Base-by-base conservation (phyloP, 768 basidiomycete genomes). In the Gelatoporia subvermispora region DNA sequence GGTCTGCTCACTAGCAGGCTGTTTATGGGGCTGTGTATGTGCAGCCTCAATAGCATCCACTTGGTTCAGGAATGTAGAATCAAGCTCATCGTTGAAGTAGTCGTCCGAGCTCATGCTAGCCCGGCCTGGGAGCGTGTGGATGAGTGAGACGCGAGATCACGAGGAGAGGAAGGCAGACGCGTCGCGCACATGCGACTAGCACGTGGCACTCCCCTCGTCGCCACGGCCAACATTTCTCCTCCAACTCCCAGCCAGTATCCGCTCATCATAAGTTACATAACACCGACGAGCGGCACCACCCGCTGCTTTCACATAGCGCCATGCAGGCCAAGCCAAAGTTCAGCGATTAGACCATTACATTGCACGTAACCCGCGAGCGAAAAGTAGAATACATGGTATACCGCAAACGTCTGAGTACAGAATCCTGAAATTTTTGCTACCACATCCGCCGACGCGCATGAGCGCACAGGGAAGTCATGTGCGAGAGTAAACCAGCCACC, bases 21-120 rank as follows among this genome's bases (percentile, higher is more conserved):
- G 28, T 31, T 56, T 46, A 16, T 60, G 35, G 34, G 64, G 55
- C 55, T 55, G 38, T 41, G 52, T 49, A 59, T 79, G 73, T 15
- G 78, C 74, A 9, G 84, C 81, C 67, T 91, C 87, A 39, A 92
- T 82, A 17, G 78, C 74, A 59, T 87, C 83, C 20, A 91, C 72
- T 58, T 85, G 74, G 34, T 74, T 66, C 7, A 88, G 59, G 3
- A 78, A 74, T 31, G 74, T 76, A 38, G 76, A 75, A 64, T 88
- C 75, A 24, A 66, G 56, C 3, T 84, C 83, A 52, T 81, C 81
- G 52, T 79, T 77, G 61, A 85, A 90, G 60, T 82, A 88, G 36
- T 75, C 82, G 68, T 88, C 87, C 31, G 85, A 88, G 71, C 81
- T 85, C 86, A 90, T 88, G 52, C 57, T 20, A 8, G 20, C 15